Evolutionary conservation across 108 stramenopile genomes (phyloP).

Genomic region (Licmophora abbreviata): DNA sequence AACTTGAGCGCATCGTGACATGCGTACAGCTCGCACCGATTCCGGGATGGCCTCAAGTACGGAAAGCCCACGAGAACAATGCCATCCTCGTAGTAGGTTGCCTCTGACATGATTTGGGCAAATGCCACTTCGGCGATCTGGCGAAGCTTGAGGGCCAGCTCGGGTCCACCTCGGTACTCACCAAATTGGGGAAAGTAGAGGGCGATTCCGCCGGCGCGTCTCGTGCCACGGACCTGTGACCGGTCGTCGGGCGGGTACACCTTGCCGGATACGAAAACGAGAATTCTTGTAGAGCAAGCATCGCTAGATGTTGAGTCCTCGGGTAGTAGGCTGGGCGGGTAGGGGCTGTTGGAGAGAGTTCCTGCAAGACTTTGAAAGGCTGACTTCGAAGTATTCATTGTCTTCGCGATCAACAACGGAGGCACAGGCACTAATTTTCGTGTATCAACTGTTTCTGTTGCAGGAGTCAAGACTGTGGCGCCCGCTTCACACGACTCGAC

Average conservation of each 20-base stretch:
- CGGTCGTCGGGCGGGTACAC: conserved; percentile 28
- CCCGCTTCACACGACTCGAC: too few relatives aligned
- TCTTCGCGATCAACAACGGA: too few relatives aligned
- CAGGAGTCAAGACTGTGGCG: too few relatives aligned
- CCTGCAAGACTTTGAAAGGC: too few relatives aligned
- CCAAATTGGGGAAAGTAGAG: conserved; percentile 23
- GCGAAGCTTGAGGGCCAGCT: conserved; percentile 6
- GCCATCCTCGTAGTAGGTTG: not conserved
- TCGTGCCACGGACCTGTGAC: conserved; percentile 16
- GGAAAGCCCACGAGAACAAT: conserved; percentile 24
- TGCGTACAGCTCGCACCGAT: conserved; percentile 35
- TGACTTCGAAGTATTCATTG: too few relatives aligned
- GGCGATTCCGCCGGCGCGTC: conserved; percentile 28
- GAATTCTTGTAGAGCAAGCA: too few relatives aligned
- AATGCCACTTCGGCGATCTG: conserved; percentile 17
- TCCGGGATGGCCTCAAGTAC: conserved; percentile 26
- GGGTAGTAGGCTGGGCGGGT: too few relatives aligned
- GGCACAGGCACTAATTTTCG: too few relatives aligned
- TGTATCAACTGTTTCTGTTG: too few relatives aligned
- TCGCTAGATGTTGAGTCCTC: too few relatives aligned
- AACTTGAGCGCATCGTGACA: conserved; percentile 34
- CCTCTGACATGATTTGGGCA: conserved; percentile 11
- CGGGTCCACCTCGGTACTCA: not conserved
- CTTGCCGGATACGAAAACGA: conserved; percentile 20
- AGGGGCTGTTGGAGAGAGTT: too few relatives aligned